Conservation (phyloP, 1,284 basidiomycete species). For the Anthracocystis setariae region DNA sequence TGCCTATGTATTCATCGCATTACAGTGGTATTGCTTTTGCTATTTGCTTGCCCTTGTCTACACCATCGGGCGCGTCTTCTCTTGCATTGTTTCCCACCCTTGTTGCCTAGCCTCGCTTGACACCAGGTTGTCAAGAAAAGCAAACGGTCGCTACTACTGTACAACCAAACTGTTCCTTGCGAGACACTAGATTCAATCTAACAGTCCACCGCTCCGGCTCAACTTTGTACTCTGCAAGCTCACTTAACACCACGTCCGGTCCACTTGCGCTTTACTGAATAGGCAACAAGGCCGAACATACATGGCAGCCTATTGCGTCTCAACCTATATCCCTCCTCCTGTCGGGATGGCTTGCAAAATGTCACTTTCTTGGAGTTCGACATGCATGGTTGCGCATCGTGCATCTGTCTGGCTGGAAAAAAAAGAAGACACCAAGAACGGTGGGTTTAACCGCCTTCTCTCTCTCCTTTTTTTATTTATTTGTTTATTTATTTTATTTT, state of each 20-base stretch:
- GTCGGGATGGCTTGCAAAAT: too few relatives aligned
- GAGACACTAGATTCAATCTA: too few relatives aligned
- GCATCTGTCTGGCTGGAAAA: too few relatives aligned
- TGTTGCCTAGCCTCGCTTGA: constrained; percentile 2
- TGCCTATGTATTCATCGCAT: too few relatives aligned
- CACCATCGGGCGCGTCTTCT: too few relatives aligned
- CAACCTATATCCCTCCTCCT: neutral
- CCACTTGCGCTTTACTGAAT: neutral
- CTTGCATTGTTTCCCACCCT: too few relatives aligned
- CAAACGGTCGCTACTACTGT: too few relatives aligned
- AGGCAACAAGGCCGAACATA: constrained; percentile 8
- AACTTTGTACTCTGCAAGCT: neutral
- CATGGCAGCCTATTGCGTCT: constrained; percentile 11
- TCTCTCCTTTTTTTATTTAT: neutral
- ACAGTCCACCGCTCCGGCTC: too few relatives aligned
- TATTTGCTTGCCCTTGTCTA: neutral
- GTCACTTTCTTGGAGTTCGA: too few relatives aligned
- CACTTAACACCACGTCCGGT: neutral
- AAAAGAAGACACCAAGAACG: too few relatives aligned
- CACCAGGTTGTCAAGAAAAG: constrained; percentile 1
- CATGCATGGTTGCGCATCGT: too few relatives aligned
- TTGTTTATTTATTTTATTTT: neutral
- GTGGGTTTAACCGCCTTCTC: neutral
- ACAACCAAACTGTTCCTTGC: too few relatives aligned
- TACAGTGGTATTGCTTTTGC: neutral